A percentile compares a stretch with the other conserved stretches of the same genome.
Conservation (phyloP, 2,329 filamentous ascomycete genomes). For the Fusarium oligoseptatum region DNA sequence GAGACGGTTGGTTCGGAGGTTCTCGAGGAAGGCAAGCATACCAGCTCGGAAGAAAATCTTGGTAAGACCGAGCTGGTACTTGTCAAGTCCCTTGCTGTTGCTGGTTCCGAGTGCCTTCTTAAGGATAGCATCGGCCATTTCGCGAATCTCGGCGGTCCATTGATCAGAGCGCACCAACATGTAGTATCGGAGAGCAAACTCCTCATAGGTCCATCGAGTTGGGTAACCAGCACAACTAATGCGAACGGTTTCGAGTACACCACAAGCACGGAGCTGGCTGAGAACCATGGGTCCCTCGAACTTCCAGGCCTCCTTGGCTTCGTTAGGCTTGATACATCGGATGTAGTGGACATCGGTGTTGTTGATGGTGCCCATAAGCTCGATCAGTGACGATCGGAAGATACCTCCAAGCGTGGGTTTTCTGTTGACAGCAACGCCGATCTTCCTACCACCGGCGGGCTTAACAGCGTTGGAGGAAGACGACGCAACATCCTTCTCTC, state of each 20-base stretch:
- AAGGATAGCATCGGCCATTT: conserved; percentile 94
- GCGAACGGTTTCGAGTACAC: conserved; percentile 97
- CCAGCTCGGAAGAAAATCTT: conserved; percentile 99
- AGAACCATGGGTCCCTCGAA: conserved; percentile 99
- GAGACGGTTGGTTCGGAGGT: conserved; percentile 87
- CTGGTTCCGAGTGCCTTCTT: conserved; percentile 87
- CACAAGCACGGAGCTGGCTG: conserved; percentile 95
- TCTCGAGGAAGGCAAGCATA: conserved; percentile 98
- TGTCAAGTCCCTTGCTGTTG: conserved; percentile 82
- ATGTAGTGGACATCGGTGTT: conserved; percentile 99
- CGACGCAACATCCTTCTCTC: conserved; percentile 86
- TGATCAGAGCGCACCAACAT: conserved; percentile 92
- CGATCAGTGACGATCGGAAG: conserved; percentile 98
- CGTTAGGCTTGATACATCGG: conserved; percentile 98
- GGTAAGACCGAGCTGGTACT: conserved; percentile 96
- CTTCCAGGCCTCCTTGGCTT: conserved; percentile 96
- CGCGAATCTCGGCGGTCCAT: conserved; percentile 93
- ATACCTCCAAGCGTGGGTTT: conserved; percentile 98
- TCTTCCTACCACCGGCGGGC: conserved; percentile 84
- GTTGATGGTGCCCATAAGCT: conserved; percentile 98
- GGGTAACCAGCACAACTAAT: conserved; percentile 98
- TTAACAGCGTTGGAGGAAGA: conserved; percentile 79
- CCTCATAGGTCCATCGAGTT: conserved; percentile 98
- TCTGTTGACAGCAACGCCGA: conserved; percentile 91
- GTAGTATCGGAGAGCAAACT: conserved; percentile 97